Evolutionary conservation across 148 eudicot genomes (phyloP).

Genomic region (Pharnaceum exiguum): DNA sequence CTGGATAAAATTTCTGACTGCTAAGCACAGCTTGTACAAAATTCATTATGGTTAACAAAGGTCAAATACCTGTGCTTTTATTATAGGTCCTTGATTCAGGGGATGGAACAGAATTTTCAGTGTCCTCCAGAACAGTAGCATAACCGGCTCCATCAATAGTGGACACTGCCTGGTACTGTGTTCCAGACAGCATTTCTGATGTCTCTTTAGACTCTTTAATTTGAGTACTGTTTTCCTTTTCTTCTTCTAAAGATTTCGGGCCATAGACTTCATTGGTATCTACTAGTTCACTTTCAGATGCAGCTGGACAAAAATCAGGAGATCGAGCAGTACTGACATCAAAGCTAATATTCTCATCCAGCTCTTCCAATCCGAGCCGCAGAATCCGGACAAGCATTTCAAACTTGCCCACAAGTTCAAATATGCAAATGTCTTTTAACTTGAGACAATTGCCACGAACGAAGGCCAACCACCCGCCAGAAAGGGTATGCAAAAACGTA

Average conservation of each 20-base stretch:
- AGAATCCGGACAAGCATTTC: slow-evolving; percentile 81
- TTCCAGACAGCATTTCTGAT: neutral
- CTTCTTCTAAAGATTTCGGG: neutral
- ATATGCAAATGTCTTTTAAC: slow-evolving; percentile 82
- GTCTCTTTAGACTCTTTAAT: neutral
- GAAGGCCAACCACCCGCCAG: slow-evolving; percentile 93
- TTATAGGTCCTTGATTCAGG: neutral
- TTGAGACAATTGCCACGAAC: slow-evolving; percentile 72
- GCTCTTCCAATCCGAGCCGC: slow-evolving; percentile 51
- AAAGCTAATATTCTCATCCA: slow-evolving; percentile 28
- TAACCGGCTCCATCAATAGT: neutral
- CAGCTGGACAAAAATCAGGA: slow-evolving; percentile 4
- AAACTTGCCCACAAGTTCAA: slow-evolving; percentile 70
- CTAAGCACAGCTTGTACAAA: neutral
- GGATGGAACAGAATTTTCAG: slow-evolving; percentile 1
- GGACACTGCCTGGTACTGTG: slow-evolving; percentile 2
- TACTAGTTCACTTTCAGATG: neutral
- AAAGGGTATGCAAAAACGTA: slow-evolving; percentile 55
- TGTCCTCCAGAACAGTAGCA: slow-evolving; percentile 4
- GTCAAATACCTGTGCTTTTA: slow-evolving; percentile 10
- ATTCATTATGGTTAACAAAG: neutral
- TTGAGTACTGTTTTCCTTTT: neutral
- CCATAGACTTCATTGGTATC: neutral
- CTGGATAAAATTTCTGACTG: neutral
- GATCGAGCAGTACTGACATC: slow-evolving; percentile 21